These are phyloP conservation scores for Tuber microsphaerosporum DNA, from an alignment of 495 filamentous ascomycete species.

Conservation along the genomic window DNA sequence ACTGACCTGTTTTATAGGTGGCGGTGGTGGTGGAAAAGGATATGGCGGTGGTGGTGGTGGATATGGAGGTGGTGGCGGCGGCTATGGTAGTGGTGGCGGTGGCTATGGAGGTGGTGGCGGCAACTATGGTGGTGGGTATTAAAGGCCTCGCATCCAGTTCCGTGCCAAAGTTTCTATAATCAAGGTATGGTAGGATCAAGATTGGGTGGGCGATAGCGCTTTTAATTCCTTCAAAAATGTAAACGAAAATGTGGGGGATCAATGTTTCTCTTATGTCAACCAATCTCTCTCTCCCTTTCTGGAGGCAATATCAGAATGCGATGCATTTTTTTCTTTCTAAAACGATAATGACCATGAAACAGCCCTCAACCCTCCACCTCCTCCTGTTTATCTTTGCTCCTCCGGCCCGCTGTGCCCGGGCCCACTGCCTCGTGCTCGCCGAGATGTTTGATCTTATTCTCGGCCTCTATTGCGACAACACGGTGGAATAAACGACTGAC, in stretches of 20 bases:
- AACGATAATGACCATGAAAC: conserved; percentile 5
- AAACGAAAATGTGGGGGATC: neutral
- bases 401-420: conserved; percentile 47
- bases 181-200: neutral
- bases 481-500: conserved; percentile 43
- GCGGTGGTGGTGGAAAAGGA: conserved; percentile 16
- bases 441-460: conserved; percentile 10
- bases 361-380: conserved; percentile 46
- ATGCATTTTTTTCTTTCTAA: neutral
- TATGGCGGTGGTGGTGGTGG: neutral
- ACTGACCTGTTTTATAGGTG: conserved; percentile 2
- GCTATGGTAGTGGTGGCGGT: conserved; percentile 11
- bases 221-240: neutral
- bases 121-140: neutral
- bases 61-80: conserved; percentile 10
- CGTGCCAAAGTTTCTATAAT: neutral
- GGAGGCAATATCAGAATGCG: conserved; percentile 4
- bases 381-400: conserved; percentile 55
- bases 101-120: conserved; percentile 10
- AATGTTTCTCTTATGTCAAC: neutral
- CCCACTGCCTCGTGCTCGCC: conserved; percentile 16
- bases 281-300: neutral
- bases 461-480: conserved; percentile 4
- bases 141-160: neutral
- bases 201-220: neutral